Evolutionary conservation across 495 filamentous ascomycete species (phyloP).

Genomic region (Aspergillus avenaceus): DNA sequence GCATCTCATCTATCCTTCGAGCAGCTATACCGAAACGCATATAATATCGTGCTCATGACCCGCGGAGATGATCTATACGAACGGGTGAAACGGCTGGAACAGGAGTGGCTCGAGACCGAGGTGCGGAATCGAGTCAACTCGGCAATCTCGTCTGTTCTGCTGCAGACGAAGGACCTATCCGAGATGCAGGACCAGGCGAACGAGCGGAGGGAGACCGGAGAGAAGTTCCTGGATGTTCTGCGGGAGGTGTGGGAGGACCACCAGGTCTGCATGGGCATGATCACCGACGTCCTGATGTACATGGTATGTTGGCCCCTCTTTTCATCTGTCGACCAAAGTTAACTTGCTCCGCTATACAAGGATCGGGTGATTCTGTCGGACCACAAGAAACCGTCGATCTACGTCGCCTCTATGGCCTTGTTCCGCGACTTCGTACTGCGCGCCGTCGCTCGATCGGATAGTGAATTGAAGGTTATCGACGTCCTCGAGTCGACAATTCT

Average conservation of each 20-base stretch:
- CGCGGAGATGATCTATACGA: constrained; percentile 82
- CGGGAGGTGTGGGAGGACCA: constrained; percentile 83
- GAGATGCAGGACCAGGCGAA: constrained; percentile 54
- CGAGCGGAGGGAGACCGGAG: constrained; percentile 75
- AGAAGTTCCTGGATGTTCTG: constrained; percentile 74
- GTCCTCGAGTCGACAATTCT: constrained; percentile 78
- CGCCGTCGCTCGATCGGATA: constrained; percentile 41
- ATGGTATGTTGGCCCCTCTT: constrained; percentile 53
- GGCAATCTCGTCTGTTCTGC: constrained; percentile 58
- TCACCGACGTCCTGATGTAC: constrained; percentile 97
- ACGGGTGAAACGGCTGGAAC: constrained; percentile 71
- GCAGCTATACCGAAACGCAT: constrained; percentile 91
- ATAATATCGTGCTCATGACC: constrained; percentile 88
- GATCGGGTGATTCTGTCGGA: constrained; percentile 78
- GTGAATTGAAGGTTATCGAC: constrained; percentile 51
- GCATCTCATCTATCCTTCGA: constrained; percentile 90
- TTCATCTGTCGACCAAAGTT: not conserved
- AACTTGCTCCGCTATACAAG: constrained; percentile 16
- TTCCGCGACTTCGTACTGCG: constrained; percentile 81
- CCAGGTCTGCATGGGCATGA: constrained; percentile 92
- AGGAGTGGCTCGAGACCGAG: constrained; percentile 67
- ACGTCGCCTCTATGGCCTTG: constrained; percentile 74
- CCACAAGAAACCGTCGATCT: constrained; percentile 71
- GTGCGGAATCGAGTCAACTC: constrained; percentile 61
- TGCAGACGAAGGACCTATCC: constrained; percentile 37